Conservation (phyloP, 345 rosid species). For the Luvunga scandens region DNA sequence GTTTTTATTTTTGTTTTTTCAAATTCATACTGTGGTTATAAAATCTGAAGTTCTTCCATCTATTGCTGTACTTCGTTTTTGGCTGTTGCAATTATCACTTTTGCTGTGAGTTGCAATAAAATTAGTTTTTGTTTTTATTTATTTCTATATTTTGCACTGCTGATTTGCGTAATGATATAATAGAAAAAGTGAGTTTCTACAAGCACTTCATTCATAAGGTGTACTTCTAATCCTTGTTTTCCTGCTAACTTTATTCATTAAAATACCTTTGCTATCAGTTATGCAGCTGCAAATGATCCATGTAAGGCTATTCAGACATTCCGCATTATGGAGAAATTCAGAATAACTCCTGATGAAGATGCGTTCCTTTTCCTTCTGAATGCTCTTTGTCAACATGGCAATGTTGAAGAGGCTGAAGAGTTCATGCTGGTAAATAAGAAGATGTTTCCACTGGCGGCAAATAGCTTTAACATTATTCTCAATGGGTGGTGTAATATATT, state of each 20-base stretch:
- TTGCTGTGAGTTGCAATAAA: background rate
- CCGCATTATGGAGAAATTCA: slow-evolving; percentile 72
- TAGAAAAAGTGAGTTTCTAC: background rate
- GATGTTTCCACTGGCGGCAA: slow-evolving; percentile 60
- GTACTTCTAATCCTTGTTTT: background rate
- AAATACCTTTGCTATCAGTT: slow-evolving; percentile 37
- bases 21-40: background rate
- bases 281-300: slow-evolving; percentile 74
- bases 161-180: background rate
- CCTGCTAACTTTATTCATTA: background rate
- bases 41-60: background rate
- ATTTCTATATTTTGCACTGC: background rate
- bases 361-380: slow-evolving; percentile 52
- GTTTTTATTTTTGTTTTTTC: background rate
- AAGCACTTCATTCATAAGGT: background rate
- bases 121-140: background rate
- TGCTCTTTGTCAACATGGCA: slow-evolving; percentile 69
- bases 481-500: slow-evolving; percentile 75
- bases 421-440: slow-evolving; percentile 77
- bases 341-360: slow-evolving; percentile 69
- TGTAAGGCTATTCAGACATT: slow-evolving; percentile 70
- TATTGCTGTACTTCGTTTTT: background rate
- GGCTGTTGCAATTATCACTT: background rate
- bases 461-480: slow-evolving; percentile 71
- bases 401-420: slow-evolving; percentile 93